Base-by-base conservation (phyloP, 2,329 filamentous ascomycete genomes). In the Phialophora tarda region DNA sequence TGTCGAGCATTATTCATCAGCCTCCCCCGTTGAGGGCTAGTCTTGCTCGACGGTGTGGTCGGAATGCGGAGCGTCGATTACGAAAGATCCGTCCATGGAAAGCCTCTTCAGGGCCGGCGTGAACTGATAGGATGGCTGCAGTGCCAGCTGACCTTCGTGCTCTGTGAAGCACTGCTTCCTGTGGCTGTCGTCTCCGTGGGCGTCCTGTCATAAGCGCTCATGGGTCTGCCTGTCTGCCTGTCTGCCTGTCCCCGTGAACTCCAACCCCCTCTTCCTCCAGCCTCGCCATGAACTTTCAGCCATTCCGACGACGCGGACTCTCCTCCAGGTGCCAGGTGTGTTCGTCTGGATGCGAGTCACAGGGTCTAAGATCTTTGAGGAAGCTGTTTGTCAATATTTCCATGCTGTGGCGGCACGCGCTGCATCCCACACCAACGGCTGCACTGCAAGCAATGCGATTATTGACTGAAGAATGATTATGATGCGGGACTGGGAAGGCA, bases 1-100 rank as follows among this genome's bases (percentile, higher is more conserved):
- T 44, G 38, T 44, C 38, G 17, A 4, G 24, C 48, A 55, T 62
- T 62, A 62, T 55, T 62, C 59, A 62, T 62, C 59, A 62, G 51
- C 34, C 14, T 54, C 23, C 17, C 58, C 23, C 48, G 21, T 38
- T 61, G 30, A 32, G 34, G 44, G 44, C n/a, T 53, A 61, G 47
- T 53, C 12, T 26, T 34, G 12, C 26, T 38, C 12, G 47, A 41
- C 1, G 10, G 44, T 28, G 28, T 17, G 34, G 17, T 17, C 17
- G 48, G 34, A 24, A 61, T 47, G 34, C 59, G 50, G 50, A 55
- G 59, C 51, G 21, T 11, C 41, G 59, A 62, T 62, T 62, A 62
- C 51, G 59, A 41, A 62, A 56, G 50, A 56, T 56, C 30, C 48
- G 24, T 17, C 17, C 14, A 21, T 23, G 24, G 24, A 26, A 51